Conservation (phyloP, 2,329 filamentous ascomycete species). For the Fusarium robinianum region DNA sequence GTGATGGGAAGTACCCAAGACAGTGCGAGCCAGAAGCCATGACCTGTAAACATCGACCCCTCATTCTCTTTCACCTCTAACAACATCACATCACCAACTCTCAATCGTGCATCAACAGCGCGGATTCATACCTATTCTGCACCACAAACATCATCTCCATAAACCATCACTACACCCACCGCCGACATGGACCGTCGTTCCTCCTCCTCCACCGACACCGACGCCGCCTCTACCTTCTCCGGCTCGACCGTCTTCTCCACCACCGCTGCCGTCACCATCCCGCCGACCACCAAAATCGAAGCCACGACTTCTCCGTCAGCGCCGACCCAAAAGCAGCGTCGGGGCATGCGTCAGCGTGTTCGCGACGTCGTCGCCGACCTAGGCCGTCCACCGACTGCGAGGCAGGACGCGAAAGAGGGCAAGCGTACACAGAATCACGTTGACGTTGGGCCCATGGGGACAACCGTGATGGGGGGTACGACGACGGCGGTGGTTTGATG, state of each 20-base stretch:
- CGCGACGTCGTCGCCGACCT: constrained; percentile 42
- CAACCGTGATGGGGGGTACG: constrained; percentile 31
- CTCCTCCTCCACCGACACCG: constrained; percentile 35
- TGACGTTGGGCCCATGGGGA: constrained; percentile 35
- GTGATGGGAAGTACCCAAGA: too few species aligned
- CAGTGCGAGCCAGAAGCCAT: too few species aligned
- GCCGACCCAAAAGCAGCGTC: constrained; percentile 23
- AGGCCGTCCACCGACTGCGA: constrained; percentile 39
- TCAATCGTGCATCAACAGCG: background rate
- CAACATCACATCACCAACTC: too few species aligned
- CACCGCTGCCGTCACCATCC: constrained; percentile 2
- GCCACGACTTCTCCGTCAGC: constrained; percentile 1
- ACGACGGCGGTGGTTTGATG: constrained; percentile 27
- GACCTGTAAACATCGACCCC: too few species aligned
- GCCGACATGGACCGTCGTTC: constrained; percentile 30
- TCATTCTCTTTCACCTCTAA: too few species aligned
- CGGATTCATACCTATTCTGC: background rate
- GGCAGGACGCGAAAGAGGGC: constrained; percentile 41
- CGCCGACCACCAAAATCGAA: background rate
- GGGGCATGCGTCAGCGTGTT: constrained; percentile 41
- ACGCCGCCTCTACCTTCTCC: constrained; percentile 40
- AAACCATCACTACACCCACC: background rate
- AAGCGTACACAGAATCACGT: constrained; percentile 37
- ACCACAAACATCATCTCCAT: background rate
- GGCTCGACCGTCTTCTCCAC: constrained; percentile 38